Conservation (phyloP, 768 basidiomycete species). For the Grammothele lineata region DNA sequence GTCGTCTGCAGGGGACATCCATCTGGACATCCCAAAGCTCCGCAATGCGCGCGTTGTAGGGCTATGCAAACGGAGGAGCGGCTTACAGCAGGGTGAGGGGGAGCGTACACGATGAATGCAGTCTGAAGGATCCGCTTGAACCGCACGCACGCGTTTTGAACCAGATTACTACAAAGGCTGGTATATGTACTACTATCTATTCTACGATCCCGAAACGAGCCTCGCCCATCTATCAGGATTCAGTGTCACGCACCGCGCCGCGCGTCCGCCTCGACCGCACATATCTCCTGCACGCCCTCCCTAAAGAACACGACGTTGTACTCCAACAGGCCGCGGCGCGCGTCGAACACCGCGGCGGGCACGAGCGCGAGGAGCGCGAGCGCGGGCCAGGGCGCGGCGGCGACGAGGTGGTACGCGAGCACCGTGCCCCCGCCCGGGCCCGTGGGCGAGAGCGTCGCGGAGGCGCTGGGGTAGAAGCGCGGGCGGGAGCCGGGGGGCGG, state of each 20-base stretch:
- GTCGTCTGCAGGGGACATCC: too few relatives aligned
- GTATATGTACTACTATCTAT: too few relatives aligned
- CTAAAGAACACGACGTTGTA: conserved; percentile 86
- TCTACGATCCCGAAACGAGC: too few relatives aligned
- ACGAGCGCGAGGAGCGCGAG: conserved; percentile 70
- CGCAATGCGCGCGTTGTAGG: too few relatives aligned
- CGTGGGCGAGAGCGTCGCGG: conserved; percentile 54
- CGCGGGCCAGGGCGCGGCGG: conserved; percentile 61
- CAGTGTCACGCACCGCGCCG: conserved; percentile 4
- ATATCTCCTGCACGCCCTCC: conserved; percentile 80
- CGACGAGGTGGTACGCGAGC: conserved; percentile 81
- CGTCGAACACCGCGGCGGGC: conserved; percentile 68
- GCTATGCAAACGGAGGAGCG: too few relatives aligned
- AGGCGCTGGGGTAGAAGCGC: conserved; percentile 65
- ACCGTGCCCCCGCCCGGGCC: conserved; percentile 59
- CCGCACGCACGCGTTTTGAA: too few relatives aligned
- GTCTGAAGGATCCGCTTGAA: too few relatives aligned
- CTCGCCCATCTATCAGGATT: too few relatives aligned
- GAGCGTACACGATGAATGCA: too few relatives aligned
- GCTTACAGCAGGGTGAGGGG: too few relatives aligned
- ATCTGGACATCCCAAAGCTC: too few relatives aligned
- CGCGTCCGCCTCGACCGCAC: conserved; percentile 63
- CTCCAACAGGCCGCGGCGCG: conserved; percentile 71
- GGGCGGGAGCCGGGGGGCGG: conserved; percentile 29
- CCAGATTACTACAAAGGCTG: too few relatives aligned